Evolutionary conservation across 495 filamentous ascomycete genomes (phyloP).

Genomic region (Penicillium coprophilum): DNA sequence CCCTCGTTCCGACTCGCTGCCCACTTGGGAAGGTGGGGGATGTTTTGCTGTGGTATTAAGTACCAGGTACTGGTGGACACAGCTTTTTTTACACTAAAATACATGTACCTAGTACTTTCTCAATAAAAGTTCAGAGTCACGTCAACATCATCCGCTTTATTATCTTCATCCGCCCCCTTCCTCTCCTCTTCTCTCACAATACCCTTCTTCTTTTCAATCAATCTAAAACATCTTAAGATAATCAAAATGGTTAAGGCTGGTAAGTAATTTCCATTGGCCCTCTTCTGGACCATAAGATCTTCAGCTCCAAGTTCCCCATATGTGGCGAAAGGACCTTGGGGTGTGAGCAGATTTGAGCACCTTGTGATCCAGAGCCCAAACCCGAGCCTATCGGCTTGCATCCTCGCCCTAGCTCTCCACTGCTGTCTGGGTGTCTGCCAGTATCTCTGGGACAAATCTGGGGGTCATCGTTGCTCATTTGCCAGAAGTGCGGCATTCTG

Average conservation of each 20-base stretch:
- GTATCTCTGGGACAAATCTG: neutral
- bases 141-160: constrained; percentile 37
- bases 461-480: constrained; percentile 9
- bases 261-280: constrained; percentile 50
- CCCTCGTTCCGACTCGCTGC: constrained; percentile 23
- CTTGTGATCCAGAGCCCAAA: constrained; percentile 33
- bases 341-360: constrained; percentile 59
- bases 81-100: neutral
- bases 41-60: constrained; percentile 16
- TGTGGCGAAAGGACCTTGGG: constrained; percentile 40
- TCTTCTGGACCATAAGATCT: constrained; percentile 10
- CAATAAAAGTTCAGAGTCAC: constrained; percentile 20
- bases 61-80: constrained; percentile 2
- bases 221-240: constrained; percentile 29
- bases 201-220: constrained; percentile 12
- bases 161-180: constrained; percentile 23
- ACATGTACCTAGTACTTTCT: constrained; percentile 3
- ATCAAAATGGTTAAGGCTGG: constrained; percentile 95
- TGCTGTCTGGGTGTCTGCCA: neutral
- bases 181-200: constrained; percentile 14
- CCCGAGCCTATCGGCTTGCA: constrained; percentile 37
- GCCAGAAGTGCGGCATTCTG: neutral
- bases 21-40: constrained; percentile 38
- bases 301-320: constrained; percentile 31
- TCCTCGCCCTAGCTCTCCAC: constrained; percentile 20